These are phyloP conservation scores for Leavenworthia alabamica DNA, from an alignment of 345 rosid genomes.

Conservation along the genomic window DNA sequence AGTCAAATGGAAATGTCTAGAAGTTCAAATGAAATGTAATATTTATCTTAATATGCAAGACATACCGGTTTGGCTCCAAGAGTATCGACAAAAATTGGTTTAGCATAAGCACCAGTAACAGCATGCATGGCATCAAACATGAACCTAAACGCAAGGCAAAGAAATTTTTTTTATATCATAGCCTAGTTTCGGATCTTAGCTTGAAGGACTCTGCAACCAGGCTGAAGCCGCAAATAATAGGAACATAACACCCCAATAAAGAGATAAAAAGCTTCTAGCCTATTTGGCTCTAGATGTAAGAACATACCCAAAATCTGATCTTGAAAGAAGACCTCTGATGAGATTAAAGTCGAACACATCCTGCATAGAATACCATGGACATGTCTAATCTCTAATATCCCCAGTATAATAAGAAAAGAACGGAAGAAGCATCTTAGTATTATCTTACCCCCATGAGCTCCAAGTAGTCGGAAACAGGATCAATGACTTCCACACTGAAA, in stretches of 20 bases:
- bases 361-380: conserved; percentile 43
- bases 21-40: conserved; percentile 6
- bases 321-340: conserved; percentile 66
- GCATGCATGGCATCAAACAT: conserved; percentile 97
- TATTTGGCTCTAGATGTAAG: conserved; percentile 5
- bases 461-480: conserved; percentile 84
- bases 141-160: conserved; percentile 42
- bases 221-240: conserved; percentile 2
- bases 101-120: conserved; percentile 91
- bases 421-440: not conserved
- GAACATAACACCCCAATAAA: not conserved
- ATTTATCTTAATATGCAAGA: not conserved
- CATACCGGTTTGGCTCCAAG: conserved; percentile 66
- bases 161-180: conserved; percentile 5
- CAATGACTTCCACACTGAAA: conserved; percentile 78
- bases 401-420: conserved; percentile 4
- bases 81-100: conserved; percentile 83
- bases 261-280: not conserved
- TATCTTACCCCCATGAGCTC: conserved; percentile 82
- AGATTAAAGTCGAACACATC: conserved; percentile 80
- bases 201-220: not conserved
- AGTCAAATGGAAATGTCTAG: not conserved
- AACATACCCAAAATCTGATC: conserved; percentile 65
- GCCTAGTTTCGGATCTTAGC: conserved; percentile 11
- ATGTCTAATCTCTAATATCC: conserved; percentile 17